Evolutionary conservation across 1,284 basidiomycete species (phyloP).

Genomic region (Sparassis latifolia): DNA sequence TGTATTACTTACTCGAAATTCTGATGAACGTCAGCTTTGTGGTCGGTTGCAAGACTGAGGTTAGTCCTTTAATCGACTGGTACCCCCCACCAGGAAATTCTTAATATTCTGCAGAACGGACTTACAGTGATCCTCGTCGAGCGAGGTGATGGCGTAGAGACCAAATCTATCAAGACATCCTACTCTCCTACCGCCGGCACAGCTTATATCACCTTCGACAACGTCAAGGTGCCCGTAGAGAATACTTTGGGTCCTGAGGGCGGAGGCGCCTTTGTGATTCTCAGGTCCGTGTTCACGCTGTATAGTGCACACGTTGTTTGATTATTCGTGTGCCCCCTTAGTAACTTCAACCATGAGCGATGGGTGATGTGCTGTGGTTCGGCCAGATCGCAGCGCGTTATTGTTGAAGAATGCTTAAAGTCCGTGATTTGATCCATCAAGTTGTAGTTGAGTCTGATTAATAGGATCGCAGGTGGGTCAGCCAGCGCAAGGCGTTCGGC

Average conservation of each 20-base stretch:
- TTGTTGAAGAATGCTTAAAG: slow-evolving; percentile 68
- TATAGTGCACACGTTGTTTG: neutral
- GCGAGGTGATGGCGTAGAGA: slow-evolving; percentile 72
- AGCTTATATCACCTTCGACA: slow-evolving; percentile 83
- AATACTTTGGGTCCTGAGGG: slow-evolving; percentile 84
- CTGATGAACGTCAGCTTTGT: slow-evolving; percentile 41
- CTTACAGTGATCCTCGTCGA: slow-evolving; percentile 83
- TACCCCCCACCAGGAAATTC: neutral
- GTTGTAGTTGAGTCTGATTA: neutral
- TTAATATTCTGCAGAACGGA: slow-evolving; percentile 49
- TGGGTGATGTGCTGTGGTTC: slow-evolving; percentile 64
- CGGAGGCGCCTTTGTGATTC: slow-evolving; percentile 76
- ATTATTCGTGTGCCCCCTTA: slow-evolving; percentile 11
- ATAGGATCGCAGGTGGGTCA: slow-evolving; percentile 48
- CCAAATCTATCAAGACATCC: slow-evolving; percentile 80
- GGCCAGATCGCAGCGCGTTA: slow-evolving; percentile 42
- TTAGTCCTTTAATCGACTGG: slow-evolving; percentile 31
- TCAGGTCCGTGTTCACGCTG: slow-evolving; percentile 31
- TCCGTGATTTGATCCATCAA: slow-evolving; percentile 21
- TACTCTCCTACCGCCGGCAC: slow-evolving; percentile 78
- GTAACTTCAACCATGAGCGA: slow-evolving; percentile 67
- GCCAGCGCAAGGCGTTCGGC: slow-evolving; percentile 80
- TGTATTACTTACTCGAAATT: neutral
- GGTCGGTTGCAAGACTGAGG: slow-evolving; percentile 55
- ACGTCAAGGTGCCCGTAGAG: slow-evolving; percentile 80